Base-by-base conservation (phyloP, 768 basidiomycete species). In the Leccinum imitatum region DNA sequence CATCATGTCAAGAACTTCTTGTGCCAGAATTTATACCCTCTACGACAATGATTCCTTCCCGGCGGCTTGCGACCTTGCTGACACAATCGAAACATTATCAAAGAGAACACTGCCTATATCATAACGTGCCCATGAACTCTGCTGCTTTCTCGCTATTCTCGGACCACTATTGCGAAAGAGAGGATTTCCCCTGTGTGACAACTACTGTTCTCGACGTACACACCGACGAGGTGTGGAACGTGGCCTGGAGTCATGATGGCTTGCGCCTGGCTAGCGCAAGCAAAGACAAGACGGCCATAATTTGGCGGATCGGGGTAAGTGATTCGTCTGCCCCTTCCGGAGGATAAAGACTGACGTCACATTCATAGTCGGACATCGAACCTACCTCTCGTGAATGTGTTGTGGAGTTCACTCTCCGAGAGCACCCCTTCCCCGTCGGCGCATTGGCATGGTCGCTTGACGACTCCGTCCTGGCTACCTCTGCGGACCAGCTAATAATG, bases 381-480 rank as follows among this genome's bases (percentile, higher is more conserved):
- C 73, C 80, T 53, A 78, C 81, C 55, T 76, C 79, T 54, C 80
- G 84, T 66, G 87, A 85, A 67, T 88, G 86, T 81, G 77, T 75
- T 33, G 78, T 80, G 51, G 82, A 85, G 63, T 78, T 78, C 60
- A 82, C 82, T 30, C 75, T 98, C 54, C 77, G 82, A 41, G 92
- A 89, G n/a, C 95, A 97, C 71, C 79, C 80, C 30, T 89, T 89
- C 70, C 71, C 86, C 9, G 87, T 98, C 4, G 87, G 87, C 50
- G 89, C 87, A 65, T 76, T 99, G 59, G 87, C 94, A 1, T 99
- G 96, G 95, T 97, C 97, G 27, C 80, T 88, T 54, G 93, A 98
- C 67, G 94, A 95, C 69, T 77, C 84, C 21, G 80, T 90, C 63
- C 77, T 99, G 60, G 80, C 97, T 48, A 94, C 93, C 6, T 87